Evolutionary conservation across 495 filamentous ascomycete genomes (phyloP), one percentile per base, ranked within the genome.

Genomic region (Corynascus novoguineensis): DNA sequence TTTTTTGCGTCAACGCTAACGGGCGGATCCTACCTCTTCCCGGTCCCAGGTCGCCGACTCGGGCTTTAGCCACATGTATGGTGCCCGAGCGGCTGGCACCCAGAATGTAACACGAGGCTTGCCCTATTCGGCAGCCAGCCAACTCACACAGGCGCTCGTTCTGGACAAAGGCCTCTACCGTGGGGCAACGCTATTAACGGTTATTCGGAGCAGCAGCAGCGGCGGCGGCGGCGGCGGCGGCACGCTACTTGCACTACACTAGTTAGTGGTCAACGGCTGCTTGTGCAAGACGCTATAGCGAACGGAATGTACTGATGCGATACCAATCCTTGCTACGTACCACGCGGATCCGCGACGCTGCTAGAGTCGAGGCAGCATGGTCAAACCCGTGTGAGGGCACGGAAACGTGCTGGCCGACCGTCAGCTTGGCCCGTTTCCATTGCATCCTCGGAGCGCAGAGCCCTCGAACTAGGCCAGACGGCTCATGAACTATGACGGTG

Each of bases 1-100:
- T 65, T 69, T 44, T 70, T 69, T 66, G 67, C 64, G 68, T 64
- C 60, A 69, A 71, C 64, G 68, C 66, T 63, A 71, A 60, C 53
- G 53, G 31, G 60, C 61, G 61, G 63, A 68, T 64, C 61, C 57
- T 59, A 64, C 60, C 66, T 56, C 52, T 69, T 64, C 56, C 48
- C 62, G 59, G 57, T 61, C 57, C 51, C 58, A 68, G 66, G 66
- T 71, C 66, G 64, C 64, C 68, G 68, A 71, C 44, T 68, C 66
- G 64, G 68, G 64, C 68, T 69, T 68, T 68, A 68, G 67, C 68
- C 67, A 69, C 67, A 68, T 61, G 55, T 55, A n/a, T 64, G 61
- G 57, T 67, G 66, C 62, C 68, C 66, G 64, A 65, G 53, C 60
- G 54, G 65, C 60, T 61, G 66, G 61, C 41, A 47, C 19, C 47